Base-by-base conservation (phyloP, 192 early-diverging fungal species). In the Blastocladiella britannica region DNA sequence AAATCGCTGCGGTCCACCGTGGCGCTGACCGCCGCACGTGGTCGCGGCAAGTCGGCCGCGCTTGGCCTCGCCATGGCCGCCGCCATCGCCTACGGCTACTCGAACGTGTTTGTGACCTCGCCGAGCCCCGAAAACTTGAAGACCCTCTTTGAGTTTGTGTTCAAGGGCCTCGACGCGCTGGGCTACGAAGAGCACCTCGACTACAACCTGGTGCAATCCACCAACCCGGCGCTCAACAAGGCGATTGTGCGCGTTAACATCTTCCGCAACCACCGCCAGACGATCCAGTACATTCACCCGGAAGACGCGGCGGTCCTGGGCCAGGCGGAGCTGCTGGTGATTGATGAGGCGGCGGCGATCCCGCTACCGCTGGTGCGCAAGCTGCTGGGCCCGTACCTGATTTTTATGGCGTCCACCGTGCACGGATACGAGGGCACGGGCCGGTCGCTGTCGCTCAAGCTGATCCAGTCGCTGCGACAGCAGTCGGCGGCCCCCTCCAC, bases 361-460 rank as follows among this genome's bases (percentile, higher is more conserved):
- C 94, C 94, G 29, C 72, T 98, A 52, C 88, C 92, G 15, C 55
- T 93, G 51, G 94, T 98, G 26, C 82, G 83, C 63, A 82, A 79
- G 31, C 76, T 98, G 12, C 71, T 98, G 63, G 94, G 94, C 26
- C 89, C 90, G 6, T 94, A 93, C 63, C 73, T 98, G 18, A 85
- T 95, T 15, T 98, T 95, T 60, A 93, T 98, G 91, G 90, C 94
- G 5, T 92, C 89, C 24, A 98, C 94, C 23, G 94, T 98, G 63
- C 95, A 98, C 69, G 94, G 94, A 25, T 98, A 98, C 70, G 94
- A 98, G 74, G 94, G 94, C 58, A 98, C 94, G 4, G 94, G 94
- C 29, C 83, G 94, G 52, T 92, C 90, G 25, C 73, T 98, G 30
- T 94, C 91, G 37, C 75, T 98, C 26, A 98, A 96, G 67, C 79